phyloP scores from a whole-genome alignment of 352 stramenopile genomes.

The Pythium chondricola region DNA sequence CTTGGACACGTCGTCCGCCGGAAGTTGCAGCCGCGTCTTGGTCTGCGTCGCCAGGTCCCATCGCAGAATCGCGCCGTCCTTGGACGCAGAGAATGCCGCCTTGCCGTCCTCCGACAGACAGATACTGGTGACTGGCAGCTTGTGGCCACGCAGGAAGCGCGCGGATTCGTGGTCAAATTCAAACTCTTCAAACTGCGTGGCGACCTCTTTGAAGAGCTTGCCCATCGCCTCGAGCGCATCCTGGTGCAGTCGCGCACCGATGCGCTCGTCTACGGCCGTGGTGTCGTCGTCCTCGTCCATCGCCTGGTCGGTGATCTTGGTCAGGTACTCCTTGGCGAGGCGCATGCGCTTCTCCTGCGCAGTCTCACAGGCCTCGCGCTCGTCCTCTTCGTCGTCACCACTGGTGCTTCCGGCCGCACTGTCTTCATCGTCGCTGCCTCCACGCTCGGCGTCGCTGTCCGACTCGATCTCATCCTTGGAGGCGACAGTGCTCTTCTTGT shows the following conservation, averaged over 20 bases:
- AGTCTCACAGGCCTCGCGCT: constrained; percentile 68
- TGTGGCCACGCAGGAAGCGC: constrained; percentile 71
- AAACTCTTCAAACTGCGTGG: constrained; percentile 65
- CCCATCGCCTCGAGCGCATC: constrained; percentile 82
- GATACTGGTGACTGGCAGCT: constrained; percentile 83
- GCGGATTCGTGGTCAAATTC: constrained; percentile 78
- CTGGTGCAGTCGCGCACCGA: constrained; percentile 75
- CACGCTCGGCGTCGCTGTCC: constrained; percentile 49
- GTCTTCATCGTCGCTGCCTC: constrained; percentile 26
- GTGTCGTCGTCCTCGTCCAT: constrained; percentile 36
- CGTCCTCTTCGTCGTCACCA: constrained; percentile 34
- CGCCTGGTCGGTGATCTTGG: constrained; percentile 77
- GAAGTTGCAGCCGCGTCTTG: constrained; percentile 61
- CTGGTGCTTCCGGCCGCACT: constrained; percentile 21
- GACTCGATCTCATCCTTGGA: constrained; percentile 58
- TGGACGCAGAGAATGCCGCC: constrained; percentile 87
- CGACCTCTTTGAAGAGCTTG: constrained; percentile 86
- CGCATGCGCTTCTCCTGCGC: constrained; percentile 86
- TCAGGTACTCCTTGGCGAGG: constrained; percentile 85
- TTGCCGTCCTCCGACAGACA: constrained; percentile 86
- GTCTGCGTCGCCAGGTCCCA: constrained; percentile 84
- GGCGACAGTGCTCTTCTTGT: constrained; percentile 11
- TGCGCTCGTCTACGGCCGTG: constrained; percentile 54
- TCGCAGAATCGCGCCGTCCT: constrained; percentile 89
- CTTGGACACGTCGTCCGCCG: constrained; percentile 53